Evolutionary conservation across 371 early-diverging fungal species (phyloP).

Genomic region (Mucor indicus): DNA sequence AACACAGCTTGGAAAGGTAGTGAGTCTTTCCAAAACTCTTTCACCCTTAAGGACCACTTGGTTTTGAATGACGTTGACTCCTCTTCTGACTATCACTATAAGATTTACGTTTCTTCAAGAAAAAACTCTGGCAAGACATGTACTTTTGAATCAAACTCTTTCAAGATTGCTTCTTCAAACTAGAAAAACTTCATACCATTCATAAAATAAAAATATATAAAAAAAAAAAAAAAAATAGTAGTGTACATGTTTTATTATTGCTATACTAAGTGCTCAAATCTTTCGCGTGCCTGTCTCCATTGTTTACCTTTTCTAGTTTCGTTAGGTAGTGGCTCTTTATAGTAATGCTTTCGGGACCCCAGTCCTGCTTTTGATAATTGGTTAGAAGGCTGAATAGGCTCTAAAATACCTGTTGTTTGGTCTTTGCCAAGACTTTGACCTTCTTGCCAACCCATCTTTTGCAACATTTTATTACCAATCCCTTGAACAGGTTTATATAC

Average conservation of each 20-base stretch:
- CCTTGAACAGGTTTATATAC: constrained; percentile 12
- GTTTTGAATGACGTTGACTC: constrained; percentile 13
- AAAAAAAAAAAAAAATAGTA: background rate
- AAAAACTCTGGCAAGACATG: constrained; percentile 13
- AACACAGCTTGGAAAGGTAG: constrained; percentile 15
- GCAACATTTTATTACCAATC: constrained; percentile 32
- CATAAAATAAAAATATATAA: too few relatives aligned
- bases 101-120: constrained; percentile 16
- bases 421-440: constrained; percentile 38
- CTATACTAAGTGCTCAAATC: background rate
- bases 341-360: constrained; percentile 3
- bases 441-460: constrained; percentile 44
- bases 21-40: constrained; percentile 9
- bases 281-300: constrained; percentile 13
- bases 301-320: constrained; percentile 12
- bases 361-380: constrained; percentile 17
- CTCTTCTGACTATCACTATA: constrained; percentile 28
- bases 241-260: background rate
- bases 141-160: constrained; percentile 21
- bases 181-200: too few relatives aligned
- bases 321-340: background rate
- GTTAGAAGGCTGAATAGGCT: constrained; percentile 17
- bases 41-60: constrained; percentile 24
- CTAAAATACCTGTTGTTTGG: constrained; percentile 28
- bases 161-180: constrained; percentile 19